Conservation (phyloP, 441 rosid species). For the Jatropha multifida region DNA sequence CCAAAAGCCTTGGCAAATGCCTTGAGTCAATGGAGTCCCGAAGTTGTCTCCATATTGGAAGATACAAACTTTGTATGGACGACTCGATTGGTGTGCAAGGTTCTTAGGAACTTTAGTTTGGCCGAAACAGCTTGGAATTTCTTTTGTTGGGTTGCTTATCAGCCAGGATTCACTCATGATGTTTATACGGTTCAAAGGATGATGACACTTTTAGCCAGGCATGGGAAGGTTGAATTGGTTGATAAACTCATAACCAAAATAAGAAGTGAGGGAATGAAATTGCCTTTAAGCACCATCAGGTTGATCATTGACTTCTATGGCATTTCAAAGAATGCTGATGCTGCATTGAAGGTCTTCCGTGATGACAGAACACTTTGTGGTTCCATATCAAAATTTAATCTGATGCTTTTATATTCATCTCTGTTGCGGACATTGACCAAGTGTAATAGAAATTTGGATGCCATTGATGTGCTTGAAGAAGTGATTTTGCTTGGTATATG, state of each 20-base stretch:
- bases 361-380: slow-evolving; percentile 64
- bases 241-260: slow-evolving; percentile 66
- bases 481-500: slow-evolving; percentile 54
- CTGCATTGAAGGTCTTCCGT: slow-evolving; percentile 72
- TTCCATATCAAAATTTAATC: slow-evolving; percentile 48
- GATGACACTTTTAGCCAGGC: slow-evolving; percentile 72
- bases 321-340: slow-evolving; percentile 79
- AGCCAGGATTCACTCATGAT: slow-evolving; percentile 81
- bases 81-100: slow-evolving; percentile 74
- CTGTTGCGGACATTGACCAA: slow-evolving; percentile 75
- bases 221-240: slow-evolving; percentile 64
- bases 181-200: slow-evolving; percentile 71
- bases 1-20: slow-evolving; percentile 85
- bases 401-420: slow-evolving; percentile 78
- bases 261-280: slow-evolving; percentile 57
- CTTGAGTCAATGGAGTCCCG: slow-evolving; percentile 63
- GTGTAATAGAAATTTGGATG: slow-evolving; percentile 62
- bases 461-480: slow-evolving; percentile 68
- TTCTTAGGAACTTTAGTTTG: slow-evolving; percentile 67
- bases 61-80: slow-evolving; percentile 86
- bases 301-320: slow-evolving; percentile 81
- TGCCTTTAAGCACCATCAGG: slow-evolving; percentile 80
- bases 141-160: slow-evolving; percentile 91
- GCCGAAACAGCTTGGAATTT: slow-evolving; percentile 77
- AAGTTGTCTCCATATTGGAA: slow-evolving; percentile 54